phyloP scores from a whole-genome alignment of 176 grass and related monocot species.

The Metroxylon sagu region DNA sequence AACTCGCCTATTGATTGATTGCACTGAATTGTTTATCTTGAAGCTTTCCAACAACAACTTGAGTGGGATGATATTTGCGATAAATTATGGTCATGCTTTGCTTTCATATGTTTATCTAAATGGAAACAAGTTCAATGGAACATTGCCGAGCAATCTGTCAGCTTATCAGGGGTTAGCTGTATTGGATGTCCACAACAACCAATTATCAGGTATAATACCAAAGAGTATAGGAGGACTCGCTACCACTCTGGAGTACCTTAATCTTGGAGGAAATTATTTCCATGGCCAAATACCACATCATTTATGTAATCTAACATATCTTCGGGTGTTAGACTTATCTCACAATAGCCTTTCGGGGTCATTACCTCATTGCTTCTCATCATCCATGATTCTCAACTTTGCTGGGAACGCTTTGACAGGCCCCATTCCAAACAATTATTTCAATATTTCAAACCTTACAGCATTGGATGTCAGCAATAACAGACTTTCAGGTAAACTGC shows the following conservation, averaged over 20 bases:
- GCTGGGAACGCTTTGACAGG: slow-evolving; percentile 12
- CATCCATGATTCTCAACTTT: background rate
- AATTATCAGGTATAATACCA: too few relatives aligned
- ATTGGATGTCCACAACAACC: too few relatives aligned
- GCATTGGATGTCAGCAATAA: slow-evolving; percentile 17
- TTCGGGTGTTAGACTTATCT: background rate
- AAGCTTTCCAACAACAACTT: slow-evolving; percentile 10
- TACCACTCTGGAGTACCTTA: background rate
- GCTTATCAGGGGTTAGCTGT: too few relatives aligned
- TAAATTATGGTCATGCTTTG: background rate
- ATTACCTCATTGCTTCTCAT: background rate
- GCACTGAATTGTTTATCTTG: background rate
- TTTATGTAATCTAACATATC: background rate
- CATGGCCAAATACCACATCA: background rate
- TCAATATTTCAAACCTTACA: background rate
- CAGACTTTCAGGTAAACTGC: background rate
- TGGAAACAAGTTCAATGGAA: slow-evolving; percentile 4
- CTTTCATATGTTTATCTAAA: slow-evolving; percentile 3
- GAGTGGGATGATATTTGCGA: background rate
- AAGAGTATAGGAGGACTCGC: too few relatives aligned
- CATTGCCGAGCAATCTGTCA: background rate
- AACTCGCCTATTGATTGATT: background rate
- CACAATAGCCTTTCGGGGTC: slow-evolving; percentile 4
- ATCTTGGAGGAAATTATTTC: slow-evolving; percentile 5
- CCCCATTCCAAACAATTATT: background rate